Conservation (phyloP, 2,329 filamentous ascomycete genomes). For the Fusarium dimerum region DNA sequence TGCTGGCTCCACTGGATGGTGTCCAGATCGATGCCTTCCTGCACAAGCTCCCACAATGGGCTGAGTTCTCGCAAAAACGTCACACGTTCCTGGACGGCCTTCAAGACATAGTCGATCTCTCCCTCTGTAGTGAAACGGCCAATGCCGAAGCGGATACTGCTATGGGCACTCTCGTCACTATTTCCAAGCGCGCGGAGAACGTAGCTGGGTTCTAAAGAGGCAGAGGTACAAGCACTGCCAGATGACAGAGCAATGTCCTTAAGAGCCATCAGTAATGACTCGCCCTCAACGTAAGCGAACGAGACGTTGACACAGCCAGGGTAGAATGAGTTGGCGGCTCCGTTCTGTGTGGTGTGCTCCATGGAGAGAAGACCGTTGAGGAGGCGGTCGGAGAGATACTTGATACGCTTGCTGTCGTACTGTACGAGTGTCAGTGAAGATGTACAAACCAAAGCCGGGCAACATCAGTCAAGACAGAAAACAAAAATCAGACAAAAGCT, state of each 20-base stretch:
- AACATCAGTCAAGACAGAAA: neutral
- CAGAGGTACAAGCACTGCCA: constrained; percentile 94
- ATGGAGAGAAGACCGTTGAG: constrained; percentile 79
- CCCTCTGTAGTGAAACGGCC: constrained; percentile 92
- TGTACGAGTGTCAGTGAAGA: constrained; percentile 41
- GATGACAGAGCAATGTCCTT: constrained; percentile 98
- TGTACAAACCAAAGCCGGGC: constrained; percentile 10
- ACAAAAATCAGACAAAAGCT: constrained; percentile 65
- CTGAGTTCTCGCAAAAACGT: constrained; percentile 92
- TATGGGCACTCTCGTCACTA: constrained; percentile 96
- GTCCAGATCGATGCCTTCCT: constrained; percentile 92
- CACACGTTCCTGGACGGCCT: constrained; percentile 88
- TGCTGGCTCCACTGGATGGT: constrained; percentile 99
- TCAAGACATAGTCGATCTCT: constrained; percentile 96
- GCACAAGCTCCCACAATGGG: constrained; percentile 95
- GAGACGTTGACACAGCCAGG: constrained; percentile 98
- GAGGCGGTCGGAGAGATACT: constrained; percentile 78
- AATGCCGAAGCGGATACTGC: constrained; percentile 96
- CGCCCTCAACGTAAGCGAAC: constrained; percentile 97
- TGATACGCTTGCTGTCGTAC: constrained; percentile 91
- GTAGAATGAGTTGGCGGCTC: constrained; percentile 80
- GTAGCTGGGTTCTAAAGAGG: constrained; percentile 94
- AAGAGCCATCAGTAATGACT: constrained; percentile 95
- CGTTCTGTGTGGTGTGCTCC: constrained; percentile 92
- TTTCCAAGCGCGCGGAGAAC: constrained; percentile 91